Base-by-base conservation (phyloP, 192 early-diverging fungal species). In the Backusella australiensis region DNA sequence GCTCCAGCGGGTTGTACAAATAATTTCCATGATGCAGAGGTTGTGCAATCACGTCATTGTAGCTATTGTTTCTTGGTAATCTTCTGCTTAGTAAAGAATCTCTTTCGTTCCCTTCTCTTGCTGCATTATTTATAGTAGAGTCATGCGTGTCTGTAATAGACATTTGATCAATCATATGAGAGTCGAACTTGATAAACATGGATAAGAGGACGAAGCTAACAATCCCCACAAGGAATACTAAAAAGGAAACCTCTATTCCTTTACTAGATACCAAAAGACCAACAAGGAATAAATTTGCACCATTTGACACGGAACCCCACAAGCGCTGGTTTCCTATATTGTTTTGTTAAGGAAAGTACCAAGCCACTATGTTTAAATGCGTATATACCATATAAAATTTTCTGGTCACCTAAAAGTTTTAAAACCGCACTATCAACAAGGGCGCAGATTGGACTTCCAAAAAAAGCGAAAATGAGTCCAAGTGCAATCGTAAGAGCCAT, bases 381-480 rank as follows among this genome's bases (percentile, higher is more conserved):
- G 39, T 44, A 7, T 53, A 36, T 75, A 84, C 83, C 83, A 79
- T 84, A 84, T 42, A 84, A 66, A 21, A 81, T 65, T 63, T 78
- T 84, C 23, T 84, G 78, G 21, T 78, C 73, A 11, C 77, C 83
- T 26, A 82, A 65, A 52, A 82, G 76, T 29, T 82, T 82, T 35
- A 82, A 34, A 44, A 80, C 78, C 17, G 78, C 81, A 71, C 78
- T 80, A 59, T 82, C 81, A 26, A 82, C 75, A 21, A 82, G 70
- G 14, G 81, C 78, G 36, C 72, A 70, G 19, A 82, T 71, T 32
- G 81, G 75, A 26, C 70, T 46, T 34, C 75, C 71, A 46, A 80
- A 82, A 56, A 82, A 82, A 29, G 81, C 81, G 77, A 77, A 82
- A 38, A 66, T 42, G 44, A 73, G 68, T 35, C 39, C 73, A 52